Evolutionary conservation across 139 green algal genomes (phyloP), one percentile per base, ranked within the genome.

Genomic region (Spirogloea muscicola): DNA sequence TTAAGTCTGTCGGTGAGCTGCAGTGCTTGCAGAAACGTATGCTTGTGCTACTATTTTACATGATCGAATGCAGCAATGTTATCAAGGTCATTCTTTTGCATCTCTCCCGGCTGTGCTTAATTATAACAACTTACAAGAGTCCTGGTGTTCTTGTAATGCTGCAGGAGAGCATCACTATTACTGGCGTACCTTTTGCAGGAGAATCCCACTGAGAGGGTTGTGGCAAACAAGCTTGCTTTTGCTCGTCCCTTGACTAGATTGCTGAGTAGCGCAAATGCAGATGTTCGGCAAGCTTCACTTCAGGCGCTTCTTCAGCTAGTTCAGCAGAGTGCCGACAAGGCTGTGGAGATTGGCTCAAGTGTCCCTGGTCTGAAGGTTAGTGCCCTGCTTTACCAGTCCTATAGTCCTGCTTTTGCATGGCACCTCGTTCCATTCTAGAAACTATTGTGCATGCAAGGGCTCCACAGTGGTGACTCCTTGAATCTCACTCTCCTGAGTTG

Each of bases 181-280:
- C 57, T 76, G 52, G 57, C 29, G n/a, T 76, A 75, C 57, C 29
- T 76, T 3, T 44, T 76, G 57, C 33, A 75, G 39, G 68, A 62
- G 61, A 72, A 62, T 36, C 27, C 63, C 7, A 36, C 37, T 3
- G 63, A 62, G 27, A n/a, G 7, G 18, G 29, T 62, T 31, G 49
- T 9, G 7, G 39, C 63, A 29, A 21, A n/a, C 5, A 21, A 72
- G 27, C 27, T 27, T 6, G 63, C 39, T 10, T 36, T 61, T 3
- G 39, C 18, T 5, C 36, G 25, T 9, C 3, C 38, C 37, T 5
- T 72, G 9, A 63, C 31, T 5, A 10, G 16, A 21, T 40, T 72
- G 16, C 10, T 48, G 7, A 62, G n/a, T n/a, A 62, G 39, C 39
- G 5, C 63, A 3, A 40, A 72, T 61, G 3, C 39, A 27, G 63